Conservation (phyloP, 2,329 filamentous ascomycete species). For the Aspergillus uvarum region DNA sequence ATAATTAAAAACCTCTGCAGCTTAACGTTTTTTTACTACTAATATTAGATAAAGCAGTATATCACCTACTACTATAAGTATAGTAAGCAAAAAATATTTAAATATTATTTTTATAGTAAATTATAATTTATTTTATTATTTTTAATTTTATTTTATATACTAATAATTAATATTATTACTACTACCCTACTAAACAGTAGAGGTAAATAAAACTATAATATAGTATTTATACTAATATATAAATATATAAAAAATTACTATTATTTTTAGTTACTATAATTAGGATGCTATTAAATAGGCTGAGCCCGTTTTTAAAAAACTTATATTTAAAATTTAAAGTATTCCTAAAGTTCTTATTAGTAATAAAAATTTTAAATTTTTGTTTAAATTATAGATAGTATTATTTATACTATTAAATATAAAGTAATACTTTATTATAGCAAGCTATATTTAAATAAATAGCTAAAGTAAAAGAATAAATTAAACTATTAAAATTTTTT, state of each 20-base stretch:
- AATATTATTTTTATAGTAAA: not conserved
- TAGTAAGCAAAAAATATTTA: not conserved
- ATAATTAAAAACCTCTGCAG: not conserved
- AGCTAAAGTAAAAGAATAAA: not conserved
- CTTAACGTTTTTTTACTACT: not conserved
- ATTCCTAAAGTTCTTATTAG: not conserved
- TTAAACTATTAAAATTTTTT: not conserved
- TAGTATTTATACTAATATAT: not conserved
- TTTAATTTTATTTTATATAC: not conserved
- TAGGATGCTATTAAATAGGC: no score
- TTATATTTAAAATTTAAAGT: not conserved
- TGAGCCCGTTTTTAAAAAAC: no score
- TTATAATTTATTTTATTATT: not conserved
- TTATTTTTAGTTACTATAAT: not conserved
- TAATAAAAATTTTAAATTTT: constrained; percentile 7
- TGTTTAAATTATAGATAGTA: constrained; percentile 3
- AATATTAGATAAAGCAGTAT: not conserved
- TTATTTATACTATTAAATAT: constrained; percentile 12
- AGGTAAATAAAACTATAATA: not conserved
- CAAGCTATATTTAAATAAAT: not conserved
- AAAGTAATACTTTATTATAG: not conserved
- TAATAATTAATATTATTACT: not conserved
- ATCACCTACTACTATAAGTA: not conserved
- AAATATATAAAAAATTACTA: not conserved
- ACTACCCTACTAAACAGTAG: not conserved